Evolutionary conservation across 495 filamentous ascomycete genomes (phyloP), one percentile per base, ranked within the genome.

Genomic region (Tetracladium marchalianum): DNA sequence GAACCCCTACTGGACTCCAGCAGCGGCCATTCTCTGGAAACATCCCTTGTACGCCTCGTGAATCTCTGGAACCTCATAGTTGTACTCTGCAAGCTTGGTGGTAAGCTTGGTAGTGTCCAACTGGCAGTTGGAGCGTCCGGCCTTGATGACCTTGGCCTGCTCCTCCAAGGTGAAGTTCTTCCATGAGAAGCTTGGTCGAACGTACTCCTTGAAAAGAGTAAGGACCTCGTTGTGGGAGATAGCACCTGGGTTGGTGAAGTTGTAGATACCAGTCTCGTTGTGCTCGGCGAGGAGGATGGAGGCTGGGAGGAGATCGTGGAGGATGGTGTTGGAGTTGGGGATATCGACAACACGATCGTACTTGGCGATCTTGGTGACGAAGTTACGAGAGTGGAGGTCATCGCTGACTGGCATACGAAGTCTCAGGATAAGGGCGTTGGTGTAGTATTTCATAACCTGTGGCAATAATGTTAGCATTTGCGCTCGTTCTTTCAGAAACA

Each of bases 391-490:
- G 59, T 82, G 77, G 35, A 82, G 61, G 64, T 81, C 76, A 60
- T 81, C 78, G 44, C 72, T 77, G 48, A 82, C 78, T n/a, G 78
- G 78, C 78, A 82, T 82, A 43, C 78, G 74, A 41, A 82, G 63
- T 46, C 78, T 74, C 31, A 82, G 67, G 53, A 82, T 72, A 36
- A 82, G 63, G 55, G 60, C 66, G 60, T 80, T 78, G 36, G 63
- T 60, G 62, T 81, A 81, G 47, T 69, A 60, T 47, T 72, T 77
- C 60, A 82, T 73, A 47, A 82, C 53, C 77, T 81, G 37, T 11
- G 40, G 6, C 33, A 38, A 10, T 4, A 47, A 11, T 13, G 18
- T 60, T 46, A 56, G 49, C 12, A 27, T 24, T 33, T 27, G 17
- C 31, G 37, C 5, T 27, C 12, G 13, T 40, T 2, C 7, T n/a